These are phyloP conservation scores for Alectoria sarmentosa DNA, from an alignment of 495 filamentous ascomycete species.

Conservation along the genomic window DNA sequence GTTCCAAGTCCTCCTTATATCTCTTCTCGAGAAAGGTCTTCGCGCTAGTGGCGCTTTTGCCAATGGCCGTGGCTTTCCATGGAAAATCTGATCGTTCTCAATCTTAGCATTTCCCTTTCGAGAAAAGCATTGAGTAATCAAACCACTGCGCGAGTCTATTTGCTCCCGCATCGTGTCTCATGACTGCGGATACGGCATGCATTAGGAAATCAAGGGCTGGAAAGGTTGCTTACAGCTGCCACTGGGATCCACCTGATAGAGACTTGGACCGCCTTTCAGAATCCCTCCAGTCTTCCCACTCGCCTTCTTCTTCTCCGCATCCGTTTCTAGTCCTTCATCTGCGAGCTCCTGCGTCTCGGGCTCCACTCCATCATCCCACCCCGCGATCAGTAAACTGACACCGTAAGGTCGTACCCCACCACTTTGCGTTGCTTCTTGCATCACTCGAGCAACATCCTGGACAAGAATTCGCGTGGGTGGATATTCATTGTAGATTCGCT, in stretches of 20 bases:
- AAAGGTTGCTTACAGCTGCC: slow-evolving; percentile 45
- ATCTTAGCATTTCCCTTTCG: not conserved
- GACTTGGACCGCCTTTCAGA: slow-evolving; percentile 88
- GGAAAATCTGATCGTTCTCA: slow-evolving; percentile 61
- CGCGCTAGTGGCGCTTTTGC: slow-evolving; percentile 94
- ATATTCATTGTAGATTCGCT: slow-evolving; percentile 99
- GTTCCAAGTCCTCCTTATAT: slow-evolving; percentile 92
- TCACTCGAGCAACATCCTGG: slow-evolving; percentile 93
- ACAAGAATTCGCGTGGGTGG: slow-evolving; percentile 97
- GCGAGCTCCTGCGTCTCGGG: slow-evolving; percentile 56
- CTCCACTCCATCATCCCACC: slow-evolving; percentile 95
- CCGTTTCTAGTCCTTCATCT: slow-evolving; percentile 41
- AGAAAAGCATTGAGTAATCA: not conserved
- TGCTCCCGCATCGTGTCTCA: not conserved
- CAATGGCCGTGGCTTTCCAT: slow-evolving; percentile 98
- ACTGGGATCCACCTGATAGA: slow-evolving; percentile 97
- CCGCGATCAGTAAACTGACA: slow-evolving; percentile 88
- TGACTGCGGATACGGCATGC: not conserved
- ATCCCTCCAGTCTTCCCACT: slow-evolving; percentile 86
- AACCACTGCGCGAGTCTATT: not conserved
- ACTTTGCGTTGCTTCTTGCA: slow-evolving; percentile 98
- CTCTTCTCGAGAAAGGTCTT: slow-evolving; percentile 99
- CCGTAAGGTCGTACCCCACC: slow-evolving; percentile 98
- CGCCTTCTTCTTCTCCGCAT: slow-evolving; percentile 58
- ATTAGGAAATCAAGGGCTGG: not conserved